Conservation (phyloP, 176 grass and related monocot species). For the Triticum dicoccoides region DNA sequence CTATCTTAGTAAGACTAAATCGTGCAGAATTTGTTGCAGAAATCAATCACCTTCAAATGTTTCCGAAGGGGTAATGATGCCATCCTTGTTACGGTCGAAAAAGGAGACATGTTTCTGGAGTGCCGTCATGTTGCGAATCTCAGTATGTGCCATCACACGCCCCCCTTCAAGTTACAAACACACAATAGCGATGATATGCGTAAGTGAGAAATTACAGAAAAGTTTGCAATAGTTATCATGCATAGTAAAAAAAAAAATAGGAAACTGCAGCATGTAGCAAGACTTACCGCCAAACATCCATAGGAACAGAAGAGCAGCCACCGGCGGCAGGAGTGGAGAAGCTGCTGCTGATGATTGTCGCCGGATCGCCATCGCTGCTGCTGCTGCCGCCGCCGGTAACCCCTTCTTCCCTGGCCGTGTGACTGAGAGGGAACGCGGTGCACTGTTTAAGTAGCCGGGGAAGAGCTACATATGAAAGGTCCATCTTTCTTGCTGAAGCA, state of each 20-base stretch:
- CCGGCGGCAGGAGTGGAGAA: background rate
- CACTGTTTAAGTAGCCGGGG: background rate
- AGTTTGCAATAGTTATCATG: background rate
- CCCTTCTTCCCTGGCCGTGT: background rate
- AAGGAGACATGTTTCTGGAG: constrained; percentile 68
- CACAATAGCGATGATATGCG: background rate
- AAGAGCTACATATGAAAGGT: constrained; percentile 6
- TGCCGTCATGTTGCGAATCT: constrained; percentile 42
- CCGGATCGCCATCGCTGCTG: background rate
- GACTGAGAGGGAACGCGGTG: background rate
- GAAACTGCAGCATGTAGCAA: background rate
- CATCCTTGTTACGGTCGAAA: constrained; percentile 73
- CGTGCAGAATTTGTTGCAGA: background rate
- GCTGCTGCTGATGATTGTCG: background rate
- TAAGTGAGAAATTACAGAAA: background rate
- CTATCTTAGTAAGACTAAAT: background rate
- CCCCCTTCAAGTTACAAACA: constrained; percentile 12
- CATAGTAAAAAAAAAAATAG: background rate
- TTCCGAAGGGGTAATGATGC: constrained; percentile 53
- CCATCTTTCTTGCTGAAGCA: background rate
- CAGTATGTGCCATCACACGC: background rate
- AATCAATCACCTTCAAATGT: constrained; percentile 45
- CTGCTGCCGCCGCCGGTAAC: background rate
- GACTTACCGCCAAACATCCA: constrained; percentile 20
- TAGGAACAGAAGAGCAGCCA: background rate